These are phyloP conservation scores for Venturia aucupariae DNA, from an alignment of 2,329 filamentous ascomycete species.

Conservation along the genomic window DNA sequence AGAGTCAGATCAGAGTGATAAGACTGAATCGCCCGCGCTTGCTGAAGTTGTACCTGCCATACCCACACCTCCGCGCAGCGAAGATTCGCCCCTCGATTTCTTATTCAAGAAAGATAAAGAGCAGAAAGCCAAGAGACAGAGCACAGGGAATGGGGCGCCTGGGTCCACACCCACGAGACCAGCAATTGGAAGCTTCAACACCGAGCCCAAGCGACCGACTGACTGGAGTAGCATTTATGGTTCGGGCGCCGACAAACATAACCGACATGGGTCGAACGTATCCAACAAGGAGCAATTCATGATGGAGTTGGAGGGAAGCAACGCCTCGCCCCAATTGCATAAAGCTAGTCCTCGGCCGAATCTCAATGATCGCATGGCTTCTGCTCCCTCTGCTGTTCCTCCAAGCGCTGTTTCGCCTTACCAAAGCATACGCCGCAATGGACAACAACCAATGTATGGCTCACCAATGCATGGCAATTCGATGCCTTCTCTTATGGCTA, in stretches of 20 bases:
- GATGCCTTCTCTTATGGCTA: neutral
- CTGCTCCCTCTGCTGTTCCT: slow-evolving; percentile 5
- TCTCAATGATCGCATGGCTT: neutral
- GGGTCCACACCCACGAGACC: slow-evolving; percentile 7
- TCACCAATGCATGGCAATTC: slow-evolving; percentile 3
- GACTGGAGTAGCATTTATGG: slow-evolving; percentile 19
- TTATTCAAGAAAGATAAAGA: slow-evolving; percentile 83
- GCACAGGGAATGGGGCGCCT: slow-evolving; percentile 19
- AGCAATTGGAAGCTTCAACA: slow-evolving; percentile 33
- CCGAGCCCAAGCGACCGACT: slow-evolving; percentile 24
- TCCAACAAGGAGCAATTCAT: slow-evolving; percentile 51
- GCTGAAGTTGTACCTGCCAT: slow-evolving; percentile 31
- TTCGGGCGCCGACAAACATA: slow-evolving; percentile 27
- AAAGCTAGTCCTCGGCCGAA: slow-evolving; percentile 1
- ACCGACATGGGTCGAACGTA: slow-evolving; percentile 36
- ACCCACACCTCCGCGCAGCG: neutral
- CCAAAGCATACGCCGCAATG: neutral
- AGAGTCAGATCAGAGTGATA: slow-evolving; percentile 34
- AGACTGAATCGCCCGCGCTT: slow-evolving; percentile 40
- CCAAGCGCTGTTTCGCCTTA: neutral
- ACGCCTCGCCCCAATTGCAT: neutral
- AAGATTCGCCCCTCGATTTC: slow-evolving; percentile 74
- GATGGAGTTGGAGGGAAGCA: slow-evolving; percentile 54
- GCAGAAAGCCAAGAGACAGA: slow-evolving; percentile 55
- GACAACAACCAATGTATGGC: neutral